Evolutionary conservation across 2,329 filamentous ascomycete genomes (phyloP).

Genomic region (Pseudogymnoascus sp.): DNA sequence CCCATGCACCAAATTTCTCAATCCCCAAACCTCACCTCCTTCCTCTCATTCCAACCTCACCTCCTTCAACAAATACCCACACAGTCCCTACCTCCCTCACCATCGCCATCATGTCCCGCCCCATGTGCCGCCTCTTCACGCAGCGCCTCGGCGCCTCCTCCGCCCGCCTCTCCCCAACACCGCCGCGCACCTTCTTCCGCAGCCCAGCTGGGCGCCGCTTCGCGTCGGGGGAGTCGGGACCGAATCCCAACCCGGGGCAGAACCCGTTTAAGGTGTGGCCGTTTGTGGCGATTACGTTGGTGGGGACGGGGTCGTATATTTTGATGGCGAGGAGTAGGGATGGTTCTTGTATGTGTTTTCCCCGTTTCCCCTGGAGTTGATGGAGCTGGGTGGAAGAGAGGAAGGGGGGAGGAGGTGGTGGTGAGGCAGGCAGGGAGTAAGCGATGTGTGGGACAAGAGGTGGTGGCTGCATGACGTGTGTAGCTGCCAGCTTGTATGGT

Average conservation of each 20-base stretch:
- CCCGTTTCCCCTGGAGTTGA: no score
- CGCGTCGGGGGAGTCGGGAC: conserved; percentile 26
- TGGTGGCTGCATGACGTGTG: neutral
- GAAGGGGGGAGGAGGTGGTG: neutral
- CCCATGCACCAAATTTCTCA: conserved; percentile 11
- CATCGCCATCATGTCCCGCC: neutral
- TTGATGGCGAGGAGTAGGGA: conserved; percentile 45
- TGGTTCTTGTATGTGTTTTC: conserved; percentile 22
- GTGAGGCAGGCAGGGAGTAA: neutral
- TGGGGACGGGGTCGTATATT: conserved; percentile 44
- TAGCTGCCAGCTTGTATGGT: neutral
- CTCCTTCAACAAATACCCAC: neutral
- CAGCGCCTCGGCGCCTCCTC: neutral
- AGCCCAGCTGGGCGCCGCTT: conserved; percentile 22
- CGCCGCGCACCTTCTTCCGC: neutral
- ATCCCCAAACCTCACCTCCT: neutral
- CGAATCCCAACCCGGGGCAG: conserved; percentile 26
- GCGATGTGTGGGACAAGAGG: neutral
- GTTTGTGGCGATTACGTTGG: conserved; percentile 37
- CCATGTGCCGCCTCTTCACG: neutral
- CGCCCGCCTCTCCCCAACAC: neutral
- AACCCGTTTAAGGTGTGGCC: conserved; percentile 35
- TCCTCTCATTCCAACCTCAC: neutral
- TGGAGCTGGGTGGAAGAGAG: no score
- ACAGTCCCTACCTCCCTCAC: neutral